Evolutionary conservation across 2,329 filamentous ascomycete genomes (phyloP), one percentile per base, ranked within the genome.

Genomic region (Exophiala xenobiotica): DNA sequence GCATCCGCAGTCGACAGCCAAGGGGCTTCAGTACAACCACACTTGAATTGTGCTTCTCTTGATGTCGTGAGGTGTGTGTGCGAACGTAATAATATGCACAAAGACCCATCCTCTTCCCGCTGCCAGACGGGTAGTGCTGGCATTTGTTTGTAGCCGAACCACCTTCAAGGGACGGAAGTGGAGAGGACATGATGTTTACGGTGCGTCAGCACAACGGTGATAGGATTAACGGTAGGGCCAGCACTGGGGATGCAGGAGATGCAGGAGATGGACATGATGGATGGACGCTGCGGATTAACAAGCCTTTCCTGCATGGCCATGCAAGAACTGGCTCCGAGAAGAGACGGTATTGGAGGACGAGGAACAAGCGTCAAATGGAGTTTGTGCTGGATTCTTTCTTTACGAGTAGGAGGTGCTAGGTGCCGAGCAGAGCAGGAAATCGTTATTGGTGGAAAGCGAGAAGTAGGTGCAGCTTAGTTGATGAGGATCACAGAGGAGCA

Each of bases 61-160:
- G 37, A 39, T 11, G 19, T 14, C 20, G n/a, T 40, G 38, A 40
- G 38, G 38, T 40, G 14, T 40, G 38, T 40, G 14, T 40, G 20
- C 9, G n/a, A 22, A 40, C 38, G 38, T 40, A 40, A 40, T 40
- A 14, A 11, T 20, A 40, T 40, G 20, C 38, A 40, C 38, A 40
- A 40, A 20, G n/a, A 40, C 38, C 6, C 38, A 22, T 40, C 20
- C 38, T 24, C 38, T 40, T 40, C 38, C 38, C 20, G 19, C 22
- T n/a, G 18, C 8, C 38, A 40, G 38, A 22, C 20, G 29, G 29
- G 29, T 33, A 33, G 5, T 11, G 29, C 16, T 33, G 29, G 6
- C 12, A 33, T 12, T 23, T 14, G 22, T 22, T 20, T 40, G 38
- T 24, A 23, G 38, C 38, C 38, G 38, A 22, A 40, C 38, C 11